phyloP scores from a whole-genome alignment of 163 green algal genomes.

The Scenedesmus sp. region DNA sequence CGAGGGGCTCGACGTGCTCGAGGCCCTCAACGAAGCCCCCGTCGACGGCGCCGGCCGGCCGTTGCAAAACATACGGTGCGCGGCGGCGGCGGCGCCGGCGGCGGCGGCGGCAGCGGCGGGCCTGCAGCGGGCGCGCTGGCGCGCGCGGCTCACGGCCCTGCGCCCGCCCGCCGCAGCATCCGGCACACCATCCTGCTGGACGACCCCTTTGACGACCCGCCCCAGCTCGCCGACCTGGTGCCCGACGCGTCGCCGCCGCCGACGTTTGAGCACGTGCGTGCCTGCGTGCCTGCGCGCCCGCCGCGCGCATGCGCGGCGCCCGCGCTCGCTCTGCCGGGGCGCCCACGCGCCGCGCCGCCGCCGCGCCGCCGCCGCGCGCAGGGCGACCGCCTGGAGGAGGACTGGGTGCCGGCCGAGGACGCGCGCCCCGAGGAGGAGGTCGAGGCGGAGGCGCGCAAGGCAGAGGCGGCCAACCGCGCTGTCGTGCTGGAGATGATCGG shows the following conservation, averaged over 20 bases:
- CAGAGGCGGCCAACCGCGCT: conserved; percentile 65
- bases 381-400: conserved; percentile 94
- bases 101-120: background rate
- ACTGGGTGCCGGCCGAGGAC: conserved; percentile 90
- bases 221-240: conserved; percentile 80
- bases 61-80: conserved; percentile 93
- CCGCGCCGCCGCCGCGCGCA: conserved; percentile 13
- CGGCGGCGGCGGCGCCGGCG: too few relatives aligned
- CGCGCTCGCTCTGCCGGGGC: background rate
- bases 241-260: conserved; percentile 85
- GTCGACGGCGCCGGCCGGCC: conserved; percentile 84
- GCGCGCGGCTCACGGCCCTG: background rate
- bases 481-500: conserved; percentile 99
- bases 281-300: conserved; percentile 52
- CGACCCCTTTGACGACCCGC: conserved; percentile 94
- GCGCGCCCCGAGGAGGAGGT: conserved; percentile 72
- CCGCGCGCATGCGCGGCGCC: background rate
- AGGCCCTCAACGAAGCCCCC: conserved; percentile 91
- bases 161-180: conserved; percentile 71
- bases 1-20: conserved; percentile 94
- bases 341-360: background rate
- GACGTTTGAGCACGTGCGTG: conserved; percentile 61
- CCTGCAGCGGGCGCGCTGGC: background rate
- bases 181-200: conserved; percentile 96
- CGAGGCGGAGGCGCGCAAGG: conserved; percentile 64